A percentile compares a stretch with the other conserved stretches of the same genome.
These are phyloP conservation scores for Gossypium lobatum DNA, from an alignment of 441 rosid species.

Conservation along the genomic window DNA sequence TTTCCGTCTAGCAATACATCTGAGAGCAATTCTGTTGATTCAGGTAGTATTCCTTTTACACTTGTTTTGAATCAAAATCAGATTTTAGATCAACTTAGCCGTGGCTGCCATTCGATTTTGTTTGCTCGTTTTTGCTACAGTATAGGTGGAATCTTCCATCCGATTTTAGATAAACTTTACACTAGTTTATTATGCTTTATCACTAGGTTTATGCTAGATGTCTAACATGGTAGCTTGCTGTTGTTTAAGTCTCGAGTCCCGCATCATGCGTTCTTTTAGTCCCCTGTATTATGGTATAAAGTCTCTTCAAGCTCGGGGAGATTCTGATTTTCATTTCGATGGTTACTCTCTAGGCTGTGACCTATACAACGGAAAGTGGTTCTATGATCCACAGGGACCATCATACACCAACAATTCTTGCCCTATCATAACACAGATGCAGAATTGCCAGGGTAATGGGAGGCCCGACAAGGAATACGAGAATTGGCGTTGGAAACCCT, in stretches of 20 bases:
- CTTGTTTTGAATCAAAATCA: not conserved
- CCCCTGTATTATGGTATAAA: not conserved
- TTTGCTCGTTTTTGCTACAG: not conserved
- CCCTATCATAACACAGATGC: conserved; percentile 87
- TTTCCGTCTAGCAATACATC: conserved; percentile 17
- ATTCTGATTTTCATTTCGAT: not conserved
- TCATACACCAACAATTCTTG: conserved; percentile 83
- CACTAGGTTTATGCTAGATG: not conserved
- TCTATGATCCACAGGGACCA: conserved; percentile 72
- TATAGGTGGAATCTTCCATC: not conserved
- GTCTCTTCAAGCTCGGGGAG: not conserved
- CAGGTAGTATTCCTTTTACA: conserved; percentile 31
- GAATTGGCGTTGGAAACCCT: conserved; percentile 93
- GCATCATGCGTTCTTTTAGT: not conserved
- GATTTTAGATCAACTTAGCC: not conserved
- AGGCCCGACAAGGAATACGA: conserved; percentile 90
- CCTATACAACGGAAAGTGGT: conserved; percentile 76
- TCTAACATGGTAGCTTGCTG: not conserved
- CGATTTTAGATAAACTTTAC: not conserved
- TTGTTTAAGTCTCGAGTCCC: not conserved
- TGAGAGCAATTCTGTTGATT: conserved; percentile 14
- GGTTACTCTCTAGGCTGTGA: conserved; percentile 57
- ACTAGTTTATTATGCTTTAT: not conserved
- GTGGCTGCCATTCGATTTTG: not conserved
- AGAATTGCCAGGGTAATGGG: conserved; percentile 98